These are phyloP conservation scores for Kodamaea ohmeri DNA, from an alignment of 1,139 yeast genomes.

Conservation along the genomic window DNA sequence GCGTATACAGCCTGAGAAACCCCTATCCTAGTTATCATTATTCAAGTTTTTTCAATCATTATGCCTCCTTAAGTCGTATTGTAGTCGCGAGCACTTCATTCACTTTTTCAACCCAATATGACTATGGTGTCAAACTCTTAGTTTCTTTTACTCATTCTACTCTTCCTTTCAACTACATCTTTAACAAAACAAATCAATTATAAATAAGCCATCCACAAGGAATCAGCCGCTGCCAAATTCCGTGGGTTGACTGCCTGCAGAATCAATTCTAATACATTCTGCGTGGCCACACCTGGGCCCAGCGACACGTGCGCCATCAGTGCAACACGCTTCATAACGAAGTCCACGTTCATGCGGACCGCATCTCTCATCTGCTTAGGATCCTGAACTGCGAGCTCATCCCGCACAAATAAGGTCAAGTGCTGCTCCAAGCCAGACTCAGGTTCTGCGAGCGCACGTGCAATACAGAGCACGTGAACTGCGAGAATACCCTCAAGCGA, in stretches of 20 bases:
- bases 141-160: too few species aligned
- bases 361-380: conserved; percentile 78
- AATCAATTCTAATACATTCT: conserved; percentile 84
- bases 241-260: conserved; percentile 96
- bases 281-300: conserved; percentile 81
- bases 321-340: conserved; percentile 65
- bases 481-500: conserved; percentile 90
- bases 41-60: too few species aligned
- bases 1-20: conserved; percentile 5
- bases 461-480: conserved; percentile 79
- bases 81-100: too few species aligned
- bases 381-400: conserved; percentile 87
- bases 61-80: too few species aligned
- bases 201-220: conserved; percentile 94
- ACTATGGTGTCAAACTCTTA: too few species aligned
- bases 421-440: conserved; percentile 87
- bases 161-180: not conserved
- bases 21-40: too few species aligned
- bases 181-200: conserved; percentile 23
- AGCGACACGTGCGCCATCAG: conserved; percentile 79
- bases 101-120: too few species aligned
- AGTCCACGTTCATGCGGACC: conserved; percentile 84
- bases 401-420: conserved; percentile 87
- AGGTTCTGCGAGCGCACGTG: conserved; percentile 85
- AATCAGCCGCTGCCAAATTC: conserved; percentile 88